phyloP scores from a whole-genome alignment of 208 protist genomes.

The Strigomonas culicis region DNA sequence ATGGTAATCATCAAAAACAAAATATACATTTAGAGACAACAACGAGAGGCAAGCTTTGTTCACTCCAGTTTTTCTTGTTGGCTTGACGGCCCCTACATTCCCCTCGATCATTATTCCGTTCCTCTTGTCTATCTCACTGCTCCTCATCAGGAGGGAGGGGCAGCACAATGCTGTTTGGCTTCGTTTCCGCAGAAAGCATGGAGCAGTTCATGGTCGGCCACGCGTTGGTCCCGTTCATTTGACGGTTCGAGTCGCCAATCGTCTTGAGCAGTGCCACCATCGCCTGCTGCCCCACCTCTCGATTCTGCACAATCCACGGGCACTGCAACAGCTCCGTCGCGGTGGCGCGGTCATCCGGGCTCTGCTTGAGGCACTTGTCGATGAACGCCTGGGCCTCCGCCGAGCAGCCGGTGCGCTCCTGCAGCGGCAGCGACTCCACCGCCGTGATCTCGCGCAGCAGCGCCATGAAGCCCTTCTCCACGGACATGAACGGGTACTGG shows the following conservation, averaged over 20 bases:
- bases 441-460: constrained; percentile 69
- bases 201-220: constrained; percentile 4
- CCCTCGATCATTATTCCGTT: too few species aligned
- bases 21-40: too few species aligned
- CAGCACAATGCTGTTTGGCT: too few species aligned
- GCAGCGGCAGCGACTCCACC: constrained; percentile 47
- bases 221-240: constrained; percentile 19
- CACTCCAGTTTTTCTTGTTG: too few species aligned
- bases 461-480: constrained; percentile 75
- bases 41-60: too few species aligned
- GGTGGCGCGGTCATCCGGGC: constrained; percentile 55
- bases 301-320: constrained; percentile 75
- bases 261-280: constrained; percentile 43
- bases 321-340: constrained; percentile 57
- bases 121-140: too few species aligned
- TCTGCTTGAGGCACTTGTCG: constrained; percentile 55
- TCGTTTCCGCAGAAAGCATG: too few species aligned
- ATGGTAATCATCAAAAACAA: too few species aligned
- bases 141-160: too few species aligned
- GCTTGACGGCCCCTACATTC: too few species aligned
- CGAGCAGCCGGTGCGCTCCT: constrained; percentile 40
- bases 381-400: constrained; percentile 66
- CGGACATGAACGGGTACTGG: constrained; percentile 61
- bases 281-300: constrained; percentile 39
- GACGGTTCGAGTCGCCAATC: constrained; percentile 39